These are phyloP conservation scores for Geosmithia putterillii DNA, from an alignment of 2,329 filamentous ascomycete genomes.

Conservation along the genomic window DNA sequence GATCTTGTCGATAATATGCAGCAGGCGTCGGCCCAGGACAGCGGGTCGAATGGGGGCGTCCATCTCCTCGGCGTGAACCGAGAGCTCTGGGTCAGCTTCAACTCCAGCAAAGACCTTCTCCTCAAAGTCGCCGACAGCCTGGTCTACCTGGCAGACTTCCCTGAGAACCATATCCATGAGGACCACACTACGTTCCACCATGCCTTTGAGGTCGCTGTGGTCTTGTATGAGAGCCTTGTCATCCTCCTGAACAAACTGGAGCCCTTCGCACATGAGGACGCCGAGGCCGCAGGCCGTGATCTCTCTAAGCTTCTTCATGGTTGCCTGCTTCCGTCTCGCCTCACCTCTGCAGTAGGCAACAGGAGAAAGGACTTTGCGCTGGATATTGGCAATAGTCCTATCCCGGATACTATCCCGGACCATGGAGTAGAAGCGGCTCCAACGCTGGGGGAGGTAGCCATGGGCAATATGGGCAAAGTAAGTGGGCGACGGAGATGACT, in stretches of 20 bases:
- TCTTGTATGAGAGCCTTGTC: slow-evolving; percentile 40
- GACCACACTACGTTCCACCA: slow-evolving; percentile 68
- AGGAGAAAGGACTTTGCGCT: slow-evolving; percentile 62
- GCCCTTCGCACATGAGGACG: slow-evolving; percentile 74
- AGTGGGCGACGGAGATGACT: slow-evolving; percentile 14
- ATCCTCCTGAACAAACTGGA: slow-evolving; percentile 53
- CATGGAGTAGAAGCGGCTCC: slow-evolving; percentile 66
- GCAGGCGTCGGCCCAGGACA: slow-evolving; percentile 53
- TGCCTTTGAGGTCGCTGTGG: slow-evolving; percentile 49
- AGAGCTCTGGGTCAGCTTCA: slow-evolving; percentile 47
- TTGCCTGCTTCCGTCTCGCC: slow-evolving; percentile 60
- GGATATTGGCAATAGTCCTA: slow-evolving; percentile 58
- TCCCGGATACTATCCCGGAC: slow-evolving; percentile 66
- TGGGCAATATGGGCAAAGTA: slow-evolving; percentile 9
- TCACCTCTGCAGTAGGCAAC: slow-evolving; percentile 65
- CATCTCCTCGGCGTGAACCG: slow-evolving; percentile 35
- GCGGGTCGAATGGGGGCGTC: slow-evolving; percentile 32
- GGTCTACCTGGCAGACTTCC: slow-evolving; percentile 53
- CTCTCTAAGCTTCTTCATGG: slow-evolving; percentile 60
- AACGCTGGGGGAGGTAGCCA: slow-evolving; percentile 33
- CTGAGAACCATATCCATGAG: slow-evolving; percentile 78
- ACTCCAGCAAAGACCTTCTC: slow-evolving; percentile 52
- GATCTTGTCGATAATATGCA: slow-evolving; percentile 54
- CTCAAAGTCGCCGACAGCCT: slow-evolving; percentile 50
- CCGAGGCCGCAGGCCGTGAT: slow-evolving; percentile 80